Evolutionary conservation across 768 basidiomycete species (phyloP).

Genomic region (Cubamyces sp.): DNA sequence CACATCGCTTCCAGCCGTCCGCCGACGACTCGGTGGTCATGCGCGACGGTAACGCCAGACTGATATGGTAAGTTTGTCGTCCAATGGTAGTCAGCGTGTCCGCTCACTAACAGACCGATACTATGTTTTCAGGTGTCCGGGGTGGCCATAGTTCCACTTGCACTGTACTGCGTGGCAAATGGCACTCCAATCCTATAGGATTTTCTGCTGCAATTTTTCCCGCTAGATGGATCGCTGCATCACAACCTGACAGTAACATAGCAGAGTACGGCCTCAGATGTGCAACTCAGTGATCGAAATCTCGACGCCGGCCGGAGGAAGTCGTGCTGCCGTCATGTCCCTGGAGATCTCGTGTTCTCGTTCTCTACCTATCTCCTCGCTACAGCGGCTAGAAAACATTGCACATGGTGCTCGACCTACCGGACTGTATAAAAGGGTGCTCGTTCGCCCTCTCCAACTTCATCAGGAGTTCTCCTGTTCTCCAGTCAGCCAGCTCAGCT

Average conservation of each 20-base stretch:
- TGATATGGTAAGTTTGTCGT: too few species aligned
- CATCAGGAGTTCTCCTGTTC: conserved; percentile 8
- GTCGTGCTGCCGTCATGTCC: not conserved
- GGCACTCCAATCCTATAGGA: too few species aligned
- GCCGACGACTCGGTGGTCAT: not conserved
- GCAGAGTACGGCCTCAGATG: not conserved
- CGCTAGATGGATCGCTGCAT: too few species aligned
- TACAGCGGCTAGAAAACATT: not conserved
- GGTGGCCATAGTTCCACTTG: too few species aligned
- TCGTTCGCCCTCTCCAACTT: not conserved
- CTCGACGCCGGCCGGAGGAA: not conserved
- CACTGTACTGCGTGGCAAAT: too few species aligned
- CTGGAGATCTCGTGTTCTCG: not conserved
- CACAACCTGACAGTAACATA: too few species aligned
- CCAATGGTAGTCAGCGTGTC: too few species aligned
- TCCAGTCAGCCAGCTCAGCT: not conserved
- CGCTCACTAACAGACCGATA: too few species aligned
- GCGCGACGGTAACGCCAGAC: too few species aligned
- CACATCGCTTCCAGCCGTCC: not conserved
- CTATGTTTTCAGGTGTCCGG: too few species aligned
- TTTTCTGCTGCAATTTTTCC: too few species aligned
- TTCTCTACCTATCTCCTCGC: not conserved
- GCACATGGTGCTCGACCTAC: not conserved
- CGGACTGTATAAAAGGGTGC: not conserved
- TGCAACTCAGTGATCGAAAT: not conserved